Evolutionary conservation across 148 eudicot genomes (phyloP).

Genomic region (Suaeda aralocaspica): DNA sequence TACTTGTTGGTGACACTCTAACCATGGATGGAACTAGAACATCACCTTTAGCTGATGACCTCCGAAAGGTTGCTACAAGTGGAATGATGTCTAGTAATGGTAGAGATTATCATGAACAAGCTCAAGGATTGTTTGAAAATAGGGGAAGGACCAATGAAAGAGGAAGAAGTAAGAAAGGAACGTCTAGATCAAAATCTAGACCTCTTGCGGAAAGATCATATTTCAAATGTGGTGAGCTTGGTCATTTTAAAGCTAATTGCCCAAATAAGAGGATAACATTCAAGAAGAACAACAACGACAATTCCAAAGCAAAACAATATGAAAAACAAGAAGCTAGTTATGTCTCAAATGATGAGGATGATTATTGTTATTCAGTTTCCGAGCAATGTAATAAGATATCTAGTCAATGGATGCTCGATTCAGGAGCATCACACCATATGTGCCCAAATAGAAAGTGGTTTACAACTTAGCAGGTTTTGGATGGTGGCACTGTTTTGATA

Average conservation of each 20-base stretch:
- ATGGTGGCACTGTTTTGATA: neutral
- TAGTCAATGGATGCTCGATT: neutral
- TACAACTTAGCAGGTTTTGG: neutral
- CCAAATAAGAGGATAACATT: slow-evolving; percentile 4
- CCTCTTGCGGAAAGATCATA: neutral
- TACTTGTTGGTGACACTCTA: slow-evolving; percentile 14
- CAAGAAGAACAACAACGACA: slow-evolving; percentile 3
- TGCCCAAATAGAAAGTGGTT: slow-evolving; percentile 5
- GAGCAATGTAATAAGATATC: neutral
- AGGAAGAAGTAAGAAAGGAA: neutral
- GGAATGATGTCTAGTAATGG: neutral
- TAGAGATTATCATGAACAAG: neutral
- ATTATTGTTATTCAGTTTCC: slow-evolving; percentile 1
- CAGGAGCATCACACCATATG: slow-evolving; percentile 1
- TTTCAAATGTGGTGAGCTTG: too few relatives aligned
- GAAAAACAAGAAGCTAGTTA: neutral
- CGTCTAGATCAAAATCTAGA: slow-evolving; percentile 1
- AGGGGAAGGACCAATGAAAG: slow-evolving; percentile 5
- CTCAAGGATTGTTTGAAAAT: too few relatives aligned
- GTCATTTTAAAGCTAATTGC: slow-evolving; percentile 2
- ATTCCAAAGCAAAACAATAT: neutral
- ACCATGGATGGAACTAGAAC: slow-evolving; percentile 12
- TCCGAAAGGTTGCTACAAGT: slow-evolving; percentile 15
- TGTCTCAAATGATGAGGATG: slow-evolving; percentile 1
- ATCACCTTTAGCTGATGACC: slow-evolving; percentile 17